These are phyloP conservation scores for Metschnikowia similis DNA, from an alignment of 805 yeast species.

Conservation along the genomic window DNA sequence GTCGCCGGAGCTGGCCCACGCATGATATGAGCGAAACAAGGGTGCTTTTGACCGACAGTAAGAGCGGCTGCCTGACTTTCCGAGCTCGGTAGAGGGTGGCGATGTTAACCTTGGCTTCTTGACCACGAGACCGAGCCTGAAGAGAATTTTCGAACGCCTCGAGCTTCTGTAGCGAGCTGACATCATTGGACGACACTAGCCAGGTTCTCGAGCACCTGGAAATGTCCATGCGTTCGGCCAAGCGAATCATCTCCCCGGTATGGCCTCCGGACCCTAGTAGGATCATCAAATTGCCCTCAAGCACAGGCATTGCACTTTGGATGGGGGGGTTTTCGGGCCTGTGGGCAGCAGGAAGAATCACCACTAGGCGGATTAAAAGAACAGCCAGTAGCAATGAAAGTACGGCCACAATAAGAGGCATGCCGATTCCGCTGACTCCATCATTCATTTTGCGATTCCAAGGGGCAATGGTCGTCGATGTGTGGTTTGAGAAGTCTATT, in stretches of 20 bases:
- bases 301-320: not conserved
- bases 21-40: conserved; percentile 31
- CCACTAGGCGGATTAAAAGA: conserved; percentile 8
- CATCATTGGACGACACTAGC: conserved; percentile 49
- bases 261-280: conserved; percentile 96
- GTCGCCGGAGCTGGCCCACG: conserved; percentile 20
- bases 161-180: conserved; percentile 42
- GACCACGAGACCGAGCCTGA: not conserved
- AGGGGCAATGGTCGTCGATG: not conserved
- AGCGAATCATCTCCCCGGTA: conserved; percentile 89
- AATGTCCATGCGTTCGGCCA: conserved; percentile 43
- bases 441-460: not conserved
- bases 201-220: conserved; percentile 28
- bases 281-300: conserved; percentile 38
- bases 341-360: conserved; percentile 11
- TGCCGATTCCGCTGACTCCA: not conserved
- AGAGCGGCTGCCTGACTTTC: conserved; percentile 50
- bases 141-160: conserved; percentile 28
- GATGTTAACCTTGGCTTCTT: conserved; percentile 15
- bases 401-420: not conserved
- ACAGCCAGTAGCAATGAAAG: not conserved
- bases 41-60: conserved; percentile 46
- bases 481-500: not conserved
- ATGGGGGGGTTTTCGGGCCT: not conserved
- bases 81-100: conserved; percentile 53